These are phyloP conservation scores for Cercospora sp. DNA, from an alignment of 2,329 filamentous ascomycete species.

Conservation along the genomic window DNA sequence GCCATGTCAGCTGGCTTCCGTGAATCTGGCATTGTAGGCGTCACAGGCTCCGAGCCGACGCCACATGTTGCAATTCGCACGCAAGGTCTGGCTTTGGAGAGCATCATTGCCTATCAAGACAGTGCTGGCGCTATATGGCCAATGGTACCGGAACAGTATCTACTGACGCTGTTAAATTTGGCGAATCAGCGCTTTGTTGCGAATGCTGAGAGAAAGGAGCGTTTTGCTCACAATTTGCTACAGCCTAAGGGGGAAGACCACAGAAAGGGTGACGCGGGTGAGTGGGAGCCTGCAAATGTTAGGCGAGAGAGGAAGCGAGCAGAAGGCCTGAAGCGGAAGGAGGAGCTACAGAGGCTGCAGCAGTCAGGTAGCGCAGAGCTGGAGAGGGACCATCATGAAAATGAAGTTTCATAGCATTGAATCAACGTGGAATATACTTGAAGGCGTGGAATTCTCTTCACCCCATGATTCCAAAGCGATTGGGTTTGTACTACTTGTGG, in stretches of 20 bases:
- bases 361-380: background rate
- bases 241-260: conserved; percentile 17
- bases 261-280: conserved; percentile 38
- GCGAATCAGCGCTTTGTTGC: conserved; percentile 73
- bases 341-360: conserved; percentile 11
- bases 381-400: background rate
- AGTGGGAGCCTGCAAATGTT: conserved; percentile 45
- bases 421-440: background rate
- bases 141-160: conserved; percentile 66
- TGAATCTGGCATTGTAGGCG: conserved; percentile 71
- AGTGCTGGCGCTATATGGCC: conserved; percentile 47
- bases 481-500: background rate
- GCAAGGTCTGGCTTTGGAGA: conserved; percentile 78
- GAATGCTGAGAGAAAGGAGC: conserved; percentile 66
- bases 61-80: conserved; percentile 86
- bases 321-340: conserved; percentile 50
- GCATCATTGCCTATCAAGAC: conserved; percentile 65
- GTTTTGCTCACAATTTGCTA: conserved; percentile 60
- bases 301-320: conserved; percentile 45
- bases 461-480: background rate
- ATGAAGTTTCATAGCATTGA: background rate
- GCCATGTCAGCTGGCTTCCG: conserved; percentile 82
- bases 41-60: conserved; percentile 39
- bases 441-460: background rate
- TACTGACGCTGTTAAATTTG: conserved; percentile 66